These are phyloP conservation scores for Paralagenidium karlingii DNA, from an alignment of 352 stramenopile genomes.

Conservation along the genomic window DNA sequence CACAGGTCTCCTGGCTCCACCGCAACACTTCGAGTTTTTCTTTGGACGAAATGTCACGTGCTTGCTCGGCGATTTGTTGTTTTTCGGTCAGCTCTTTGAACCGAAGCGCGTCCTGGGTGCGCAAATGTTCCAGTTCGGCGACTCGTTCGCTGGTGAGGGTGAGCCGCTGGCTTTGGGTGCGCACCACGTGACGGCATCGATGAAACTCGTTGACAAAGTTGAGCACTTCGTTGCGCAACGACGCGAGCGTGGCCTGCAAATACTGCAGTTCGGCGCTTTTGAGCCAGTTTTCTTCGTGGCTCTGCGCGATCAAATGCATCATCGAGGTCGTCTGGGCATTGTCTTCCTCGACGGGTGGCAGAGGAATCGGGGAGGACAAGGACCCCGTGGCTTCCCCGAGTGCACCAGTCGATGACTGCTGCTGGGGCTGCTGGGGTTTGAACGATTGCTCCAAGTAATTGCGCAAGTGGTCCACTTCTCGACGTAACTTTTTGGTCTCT, in stretches of 20 bases:
- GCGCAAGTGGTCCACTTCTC: conserved; percentile 25
- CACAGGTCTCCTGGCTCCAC: conserved; percentile 45
- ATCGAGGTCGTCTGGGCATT: background rate
- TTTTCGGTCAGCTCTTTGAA: conserved; percentile 30
- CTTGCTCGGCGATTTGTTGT: conserved; percentile 28
- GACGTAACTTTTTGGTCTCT: too few relatives aligned
- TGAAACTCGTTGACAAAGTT: conserved; percentile 39
- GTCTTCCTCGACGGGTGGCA: too few relatives aligned
- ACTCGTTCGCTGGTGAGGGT: conserved; percentile 10
- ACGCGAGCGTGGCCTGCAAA: conserved; percentile 26
- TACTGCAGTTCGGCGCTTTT: conserved; percentile 28
- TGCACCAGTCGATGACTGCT: too few relatives aligned
- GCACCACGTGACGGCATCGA: conserved; percentile 13
- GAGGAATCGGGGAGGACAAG: too few relatives aligned
- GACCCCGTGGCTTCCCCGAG: too few relatives aligned
- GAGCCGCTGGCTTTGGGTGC: conserved; percentile 23
- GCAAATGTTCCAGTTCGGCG: conserved; percentile 25
- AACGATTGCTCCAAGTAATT: too few relatives aligned
- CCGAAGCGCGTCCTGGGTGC: conserved; percentile 16
- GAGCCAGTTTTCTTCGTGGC: conserved; percentile 9
- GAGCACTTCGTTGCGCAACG: conserved; percentile 30
- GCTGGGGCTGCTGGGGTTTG: too few relatives aligned
- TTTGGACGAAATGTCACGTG: conserved; percentile 37
- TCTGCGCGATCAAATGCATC: background rate
- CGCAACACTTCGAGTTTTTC: conserved; percentile 50